Conservation (phyloP, 2,329 filamentous ascomycete genomes). For the Colletotrichum somersetense region DNA sequence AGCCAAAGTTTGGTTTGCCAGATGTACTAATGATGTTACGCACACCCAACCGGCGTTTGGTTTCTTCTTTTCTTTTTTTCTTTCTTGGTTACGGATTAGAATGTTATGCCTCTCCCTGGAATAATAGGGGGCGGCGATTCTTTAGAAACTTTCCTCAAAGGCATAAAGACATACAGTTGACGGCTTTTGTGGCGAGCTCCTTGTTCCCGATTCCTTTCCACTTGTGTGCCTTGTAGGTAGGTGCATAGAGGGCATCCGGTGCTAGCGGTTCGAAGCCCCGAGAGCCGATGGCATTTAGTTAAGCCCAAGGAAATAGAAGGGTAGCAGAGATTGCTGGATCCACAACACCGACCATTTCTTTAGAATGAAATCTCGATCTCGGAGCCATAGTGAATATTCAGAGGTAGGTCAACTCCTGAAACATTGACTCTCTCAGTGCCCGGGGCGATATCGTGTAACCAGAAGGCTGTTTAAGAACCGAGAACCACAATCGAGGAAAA, state of each 20-base stretch:
- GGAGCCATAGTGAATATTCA: background rate
- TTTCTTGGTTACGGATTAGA: constrained; percentile 19
- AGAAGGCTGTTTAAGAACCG: background rate
- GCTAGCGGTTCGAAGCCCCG: background rate
- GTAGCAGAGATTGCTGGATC: too few species aligned
- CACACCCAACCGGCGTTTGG: constrained; percentile 33
- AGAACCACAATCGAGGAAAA: too few species aligned
- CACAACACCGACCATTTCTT: too few species aligned
- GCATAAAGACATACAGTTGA: constrained; percentile 3
- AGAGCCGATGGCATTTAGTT: background rate
- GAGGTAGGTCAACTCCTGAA: too few species aligned
- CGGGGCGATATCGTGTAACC: fast-evolving
- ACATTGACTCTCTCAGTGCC: background rate
- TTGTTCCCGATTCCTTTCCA: background rate
- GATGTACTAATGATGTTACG: constrained; percentile 41
- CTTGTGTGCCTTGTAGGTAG: background rate
- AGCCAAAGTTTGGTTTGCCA: constrained; percentile 11
- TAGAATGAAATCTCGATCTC: background rate
- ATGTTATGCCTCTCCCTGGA: constrained; percentile 24
- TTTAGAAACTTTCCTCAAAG: constrained; percentile 12
- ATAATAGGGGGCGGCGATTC: constrained; percentile 5
- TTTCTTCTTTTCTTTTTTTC: background rate
- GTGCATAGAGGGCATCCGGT: background rate
- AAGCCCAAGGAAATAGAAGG: too few species aligned
- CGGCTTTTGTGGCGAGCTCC: background rate